Evolutionary conservation across 805 yeast genomes (phyloP), one percentile per base, ranked within the genome.

Genomic region (Metahyphopichia silvanorum): DNA sequence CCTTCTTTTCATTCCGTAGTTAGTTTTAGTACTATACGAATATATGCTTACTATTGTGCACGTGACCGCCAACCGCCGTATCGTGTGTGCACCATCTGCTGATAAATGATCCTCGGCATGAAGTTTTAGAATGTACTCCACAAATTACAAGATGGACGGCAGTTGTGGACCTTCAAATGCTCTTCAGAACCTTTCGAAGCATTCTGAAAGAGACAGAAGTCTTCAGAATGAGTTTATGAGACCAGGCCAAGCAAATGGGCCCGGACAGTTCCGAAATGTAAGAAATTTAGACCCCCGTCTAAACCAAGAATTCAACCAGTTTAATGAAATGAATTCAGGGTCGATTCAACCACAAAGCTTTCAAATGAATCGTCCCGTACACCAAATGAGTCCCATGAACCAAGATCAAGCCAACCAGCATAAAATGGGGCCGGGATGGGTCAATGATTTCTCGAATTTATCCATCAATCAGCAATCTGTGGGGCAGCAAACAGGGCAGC

Each of bases 101-200:
- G n/a, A n/a, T n/a, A n/a, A n/a, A n/a, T n/a, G n/a, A n/a, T n/a
- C n/a, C n/a, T n/a, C n/a, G n/a, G n/a, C n/a, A n/a, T n/a, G n/a
- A n/a, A n/a, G n/a, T n/a, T n/a, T n/a, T n/a, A n/a, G n/a, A n/a
- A n/a, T n/a, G n/a, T n/a, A n/a, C n/a, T n/a, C n/a, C n/a, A n/a
- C n/a, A n/a, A 23, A 4, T 6, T 27, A 10, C 22, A 37, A 10
- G 7, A 60, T 55, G 63, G 63, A 63, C 37, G 57, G 69, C 13
- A 58, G 57, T 25, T 72, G 77, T 53, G 71, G 74, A 16, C 71
- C 71, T 3, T 51, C 66, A 4, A 70, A 61, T 38, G 74, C 76
- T 10, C 45, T 71, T 21, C 54, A 54, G 40, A 68, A 64, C 49
- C 49, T 71, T 23, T 43, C 64, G 13, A 58, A 61, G 33, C 71